phyloP scores from a whole-genome alignment of 768 basidiomycete genomes.

The Kwoniella pini region DNA sequence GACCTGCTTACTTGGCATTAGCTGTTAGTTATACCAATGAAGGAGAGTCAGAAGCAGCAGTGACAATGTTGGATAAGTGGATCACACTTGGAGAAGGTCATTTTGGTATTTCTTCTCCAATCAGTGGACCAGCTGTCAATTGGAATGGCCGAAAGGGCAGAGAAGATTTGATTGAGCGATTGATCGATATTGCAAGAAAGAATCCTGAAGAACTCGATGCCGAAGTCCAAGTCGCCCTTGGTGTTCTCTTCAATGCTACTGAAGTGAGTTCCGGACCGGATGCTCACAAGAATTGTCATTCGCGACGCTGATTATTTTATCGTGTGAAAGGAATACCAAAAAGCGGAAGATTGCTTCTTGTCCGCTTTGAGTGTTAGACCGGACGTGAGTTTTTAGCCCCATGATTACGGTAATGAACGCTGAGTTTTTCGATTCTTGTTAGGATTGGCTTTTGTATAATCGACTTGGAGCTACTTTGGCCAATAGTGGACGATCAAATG shows the following conservation, averaged over 20 bases:
- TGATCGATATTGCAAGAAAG: conserved; percentile 77
- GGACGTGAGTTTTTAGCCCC: conserved; percentile 61
- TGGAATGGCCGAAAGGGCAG: conserved; percentile 27
- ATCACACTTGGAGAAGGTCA: conserved; percentile 57
- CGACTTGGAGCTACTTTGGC: conserved; percentile 89
- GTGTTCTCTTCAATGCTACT: conserved; percentile 85
- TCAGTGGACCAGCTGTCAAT: background rate
- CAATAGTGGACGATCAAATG: conserved; percentile 89
- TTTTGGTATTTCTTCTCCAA: conserved; percentile 55
- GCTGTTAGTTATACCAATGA: conserved; percentile 92
- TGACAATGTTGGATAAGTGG: conserved; percentile 83
- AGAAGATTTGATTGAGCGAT: conserved; percentile 65
- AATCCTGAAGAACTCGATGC: conserved; percentile 72
- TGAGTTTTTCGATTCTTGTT: background rate
- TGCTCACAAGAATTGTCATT: background rate
- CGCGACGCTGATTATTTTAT: background rate
- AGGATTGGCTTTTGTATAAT: conserved; percentile 96
- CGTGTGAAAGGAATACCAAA: conserved; percentile 73
- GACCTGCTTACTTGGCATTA: conserved; percentile 78
- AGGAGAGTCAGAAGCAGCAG: conserved; percentile 69
- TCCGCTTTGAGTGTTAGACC: conserved; percentile 84
- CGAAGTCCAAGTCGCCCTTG: conserved; percentile 92
- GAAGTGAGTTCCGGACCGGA: conserved; percentile 62
- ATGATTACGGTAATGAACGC: background rate
- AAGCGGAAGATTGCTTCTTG: conserved; percentile 91